phyloP scores from a whole-genome alignment of 768 basidiomycete species.

The Tubosaeta brunneosetosa region DNA sequence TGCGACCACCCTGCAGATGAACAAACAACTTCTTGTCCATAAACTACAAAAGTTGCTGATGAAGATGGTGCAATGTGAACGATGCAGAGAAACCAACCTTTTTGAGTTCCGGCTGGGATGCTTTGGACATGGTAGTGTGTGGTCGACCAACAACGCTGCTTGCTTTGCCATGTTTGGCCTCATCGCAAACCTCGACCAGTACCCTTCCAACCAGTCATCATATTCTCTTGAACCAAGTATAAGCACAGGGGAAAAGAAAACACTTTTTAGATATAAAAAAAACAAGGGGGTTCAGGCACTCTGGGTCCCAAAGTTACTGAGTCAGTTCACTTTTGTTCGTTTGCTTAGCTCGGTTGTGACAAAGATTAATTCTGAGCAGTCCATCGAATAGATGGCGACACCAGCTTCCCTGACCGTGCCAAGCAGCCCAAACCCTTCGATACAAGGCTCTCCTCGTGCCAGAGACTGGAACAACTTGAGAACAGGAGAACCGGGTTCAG shows the following conservation, averaged over 20 bases:
- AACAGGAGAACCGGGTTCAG: conserved; percentile 43
- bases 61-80: background rate
- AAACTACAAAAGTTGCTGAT: conserved; percentile 49
- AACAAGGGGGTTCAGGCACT: background rate
- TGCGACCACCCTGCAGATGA: conserved; percentile 89
- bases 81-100: conserved; percentile 55
- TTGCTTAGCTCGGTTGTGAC: background rate
- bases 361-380: conserved; percentile 11
- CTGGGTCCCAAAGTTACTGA: background rate
- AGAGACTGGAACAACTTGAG: conserved; percentile 40
- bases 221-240: too few species aligned
- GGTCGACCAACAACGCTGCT: background rate
- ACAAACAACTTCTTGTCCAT: conserved; percentile 99
- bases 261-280: background rate
- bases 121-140: conserved; percentile 70
- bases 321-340: conserved; percentile 11
- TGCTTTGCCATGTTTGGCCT: conserved; percentile 34
- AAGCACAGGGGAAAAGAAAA: background rate
- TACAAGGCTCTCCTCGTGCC: conserved; percentile 28
- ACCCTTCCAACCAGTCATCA: too few species aligned
- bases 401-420: conserved; percentile 30
- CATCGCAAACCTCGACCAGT: background rate
- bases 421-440: conserved; percentile 25
- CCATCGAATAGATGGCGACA: conserved; percentile 38
- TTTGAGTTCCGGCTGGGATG: conserved; percentile 96